These are phyloP conservation scores for Cladorrhinum samala DNA, from an alignment of 495 filamentous ascomycete species.

Conservation along the genomic window DNA sequence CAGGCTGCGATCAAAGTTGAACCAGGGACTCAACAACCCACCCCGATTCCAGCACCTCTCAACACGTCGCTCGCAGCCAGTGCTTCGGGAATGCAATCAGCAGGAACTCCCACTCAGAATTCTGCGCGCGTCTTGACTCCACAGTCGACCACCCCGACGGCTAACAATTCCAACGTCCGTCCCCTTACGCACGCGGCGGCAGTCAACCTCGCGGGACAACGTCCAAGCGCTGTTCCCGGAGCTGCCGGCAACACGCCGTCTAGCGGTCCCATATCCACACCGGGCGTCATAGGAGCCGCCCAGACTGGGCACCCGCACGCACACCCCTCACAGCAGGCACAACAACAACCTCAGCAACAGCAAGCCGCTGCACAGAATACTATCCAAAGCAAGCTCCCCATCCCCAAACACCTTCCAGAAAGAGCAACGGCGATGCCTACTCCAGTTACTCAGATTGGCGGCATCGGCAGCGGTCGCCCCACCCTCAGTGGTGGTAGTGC, in stretches of 20 bases:
- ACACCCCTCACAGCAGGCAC: constrained; percentile 34
- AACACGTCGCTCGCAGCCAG: constrained; percentile 42
- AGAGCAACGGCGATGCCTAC: constrained; percentile 55
- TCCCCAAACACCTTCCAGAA: constrained; percentile 69
- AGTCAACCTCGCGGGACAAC: constrained; percentile 39
- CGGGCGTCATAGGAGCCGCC: constrained; percentile 23
- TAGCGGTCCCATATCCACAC: constrained; percentile 23
- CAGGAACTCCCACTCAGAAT: constrained; percentile 39
- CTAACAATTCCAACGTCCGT: constrained; percentile 34
- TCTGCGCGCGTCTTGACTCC: constrained; percentile 42
- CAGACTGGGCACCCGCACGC: constrained; percentile 50
- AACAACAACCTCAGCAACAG: background rate
- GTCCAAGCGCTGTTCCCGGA: constrained; percentile 29
- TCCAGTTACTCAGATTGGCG: constrained; percentile 52
- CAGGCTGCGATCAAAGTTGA: constrained; percentile 33
- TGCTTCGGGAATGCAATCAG: constrained; percentile 30
- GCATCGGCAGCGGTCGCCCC: constrained; percentile 61
- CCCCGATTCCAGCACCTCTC: constrained; percentile 36
- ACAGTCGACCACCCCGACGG: constrained; percentile 39
- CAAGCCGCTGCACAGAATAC: constrained; percentile 27
- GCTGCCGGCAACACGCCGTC: constrained; percentile 1
- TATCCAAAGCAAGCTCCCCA: constrained; percentile 57
- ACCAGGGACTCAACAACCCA: constrained; percentile 26
- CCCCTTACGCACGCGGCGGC: constrained; percentile 43
- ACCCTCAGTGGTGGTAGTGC: constrained; percentile 70